Base-by-base conservation (phyloP, 2,329 filamentous ascomycete species). In the Fusarium marasasianum region DNA sequence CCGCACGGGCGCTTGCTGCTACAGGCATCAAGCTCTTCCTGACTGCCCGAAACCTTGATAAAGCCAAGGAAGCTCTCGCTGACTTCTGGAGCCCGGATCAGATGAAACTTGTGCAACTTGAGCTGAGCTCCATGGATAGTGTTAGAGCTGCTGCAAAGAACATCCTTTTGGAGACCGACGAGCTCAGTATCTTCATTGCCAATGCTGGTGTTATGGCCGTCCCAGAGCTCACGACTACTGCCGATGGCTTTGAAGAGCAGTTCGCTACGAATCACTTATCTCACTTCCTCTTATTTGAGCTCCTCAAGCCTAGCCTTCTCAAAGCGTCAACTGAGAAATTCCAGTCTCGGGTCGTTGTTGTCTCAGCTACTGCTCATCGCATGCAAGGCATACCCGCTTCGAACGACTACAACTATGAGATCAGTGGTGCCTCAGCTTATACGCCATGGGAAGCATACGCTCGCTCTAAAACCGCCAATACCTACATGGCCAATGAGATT, bases 1-100 rank as follows among this genome's bases (percentile, higher is more conserved):
- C 85, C 8, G 82, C 80, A 9, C 80, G 81, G 22, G 86, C 86
- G 10, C 78, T 89, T 9, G 76, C 81, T 29, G 74, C 82, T 14
- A 86, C 87, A 7, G 77, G 79, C 35, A 66, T 73, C 6, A 78
- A 54, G 13, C 57, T 79, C 18, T 78, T 72, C 35, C 58, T 78
- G 12, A 73, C 74, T 14, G 76, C 66, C 20, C 72, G 78, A 7
- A 59, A 73, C 44, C 47, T 78, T 26, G 45, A 61, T 13, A 78
- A 77, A 38, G 77, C 69, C 37, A 40, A 67, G 15, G 48, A 54
- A 12, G 73, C 73, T 18, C 57, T 66, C 8, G 55, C 26, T 17
- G 40, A 38, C 7, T 51, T 77, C 44, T 67, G 73, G 40, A 63
- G 74, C 8, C 61, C 67, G 5, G 40, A 48, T 20, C 64, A 63